Base-by-base conservation (phyloP, 495 filamentous ascomycete genomes). In the Thermochaetoides thermophila region DNA sequence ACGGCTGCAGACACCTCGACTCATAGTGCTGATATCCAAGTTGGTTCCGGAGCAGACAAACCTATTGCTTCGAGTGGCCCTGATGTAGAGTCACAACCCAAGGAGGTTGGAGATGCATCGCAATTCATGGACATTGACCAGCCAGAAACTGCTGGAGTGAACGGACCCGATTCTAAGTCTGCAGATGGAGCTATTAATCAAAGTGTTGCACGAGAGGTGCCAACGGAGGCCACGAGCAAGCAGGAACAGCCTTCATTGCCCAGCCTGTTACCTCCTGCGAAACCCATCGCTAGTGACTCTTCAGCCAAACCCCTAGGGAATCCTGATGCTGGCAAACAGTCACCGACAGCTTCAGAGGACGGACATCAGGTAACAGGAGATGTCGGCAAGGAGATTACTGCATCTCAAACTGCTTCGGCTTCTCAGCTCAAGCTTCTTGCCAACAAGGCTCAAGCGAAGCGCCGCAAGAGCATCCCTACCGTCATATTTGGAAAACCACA, bases 401-500 rank as follows among this genome's bases (percentile, higher is more conserved):
- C 40, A 20, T 10, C 25, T 34, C 61, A 40, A 12, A 8, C 60
- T 13, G 49, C 68, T 27, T 56, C 64, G 1, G 33, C 34, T 7
- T 35, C 40, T 9, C 61, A 65, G 32, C 56, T 68, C n/a, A 48
- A 48, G 39, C 61, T 69, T 13, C 59, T 74, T 22, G 64, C 61
- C 37, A 67, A 66, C 38, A 74, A 71, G 46, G 61, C 59, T 7
- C 74, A 72, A 31, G 66, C 72, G 27, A 76, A 66, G 45, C 69
- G 75, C 27, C 69, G 71, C 46, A 73, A 59, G 38, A 76, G 77
- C 38, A 59, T 76, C 6, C 81, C 82, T 2, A 81, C 81, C 0
- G 82, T 91, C n/a, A 68, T 86, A 4, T 87, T 91, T 49, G 73
- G 76, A 2, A 78, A 76, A 29, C 73, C 69, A 26, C 38, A 43